Percentiles rank a stretch among this genome's conserved stretches.
phyloP scores from a whole-genome alignment of 441 rosid species.

The Arabidopsis lyrata region DNA sequence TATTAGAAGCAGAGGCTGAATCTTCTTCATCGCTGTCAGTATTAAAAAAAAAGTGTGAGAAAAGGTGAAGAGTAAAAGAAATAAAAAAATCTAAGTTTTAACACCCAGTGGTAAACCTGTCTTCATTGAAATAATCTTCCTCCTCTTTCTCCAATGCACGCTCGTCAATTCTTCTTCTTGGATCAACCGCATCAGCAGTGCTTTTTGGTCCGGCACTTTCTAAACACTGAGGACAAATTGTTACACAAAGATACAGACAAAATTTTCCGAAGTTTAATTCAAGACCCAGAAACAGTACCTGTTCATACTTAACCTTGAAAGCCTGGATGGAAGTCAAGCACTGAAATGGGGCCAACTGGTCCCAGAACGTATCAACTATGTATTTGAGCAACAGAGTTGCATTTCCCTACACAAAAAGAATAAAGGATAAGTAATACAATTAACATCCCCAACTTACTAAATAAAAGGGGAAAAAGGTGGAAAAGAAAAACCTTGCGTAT shows the following conservation, averaged over 20 bases:
- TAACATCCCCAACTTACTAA: conserved; percentile 24
- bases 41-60: conserved; percentile 27
- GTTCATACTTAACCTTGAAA: conserved; percentile 89
- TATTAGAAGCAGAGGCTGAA: conserved; percentile 77
- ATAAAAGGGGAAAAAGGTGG: conserved; percentile 21
- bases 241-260: conserved; percentile 21
- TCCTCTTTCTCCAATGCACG: conserved; percentile 97
- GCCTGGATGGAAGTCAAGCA: conserved; percentile 74
- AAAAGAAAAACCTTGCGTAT: conserved; percentile 78
- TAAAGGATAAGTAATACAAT: conserved; percentile 26
- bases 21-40: conserved; percentile 92
- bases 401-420: conserved; percentile 70
- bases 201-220: conserved; percentile 73
- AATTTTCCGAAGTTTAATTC: neutral
- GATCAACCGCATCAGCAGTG: conserved; percentile 60
- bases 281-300: conserved; percentile 59
- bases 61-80: conserved; percentile 13
- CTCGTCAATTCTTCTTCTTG: conserved; percentile 80
- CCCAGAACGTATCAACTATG: conserved; percentile 90
- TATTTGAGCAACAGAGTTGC: conserved; percentile 78
- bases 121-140: conserved; percentile 96
- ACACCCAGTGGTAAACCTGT: conserved; percentile 61
- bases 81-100: conserved; percentile 6
- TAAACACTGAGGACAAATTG: conserved; percentile 66
- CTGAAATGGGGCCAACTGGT: conserved; percentile 81